These are phyloP conservation scores for Vitis cinerea DNA, from an alignment of 164 flowering plant species.

Conservation along the genomic window DNA sequence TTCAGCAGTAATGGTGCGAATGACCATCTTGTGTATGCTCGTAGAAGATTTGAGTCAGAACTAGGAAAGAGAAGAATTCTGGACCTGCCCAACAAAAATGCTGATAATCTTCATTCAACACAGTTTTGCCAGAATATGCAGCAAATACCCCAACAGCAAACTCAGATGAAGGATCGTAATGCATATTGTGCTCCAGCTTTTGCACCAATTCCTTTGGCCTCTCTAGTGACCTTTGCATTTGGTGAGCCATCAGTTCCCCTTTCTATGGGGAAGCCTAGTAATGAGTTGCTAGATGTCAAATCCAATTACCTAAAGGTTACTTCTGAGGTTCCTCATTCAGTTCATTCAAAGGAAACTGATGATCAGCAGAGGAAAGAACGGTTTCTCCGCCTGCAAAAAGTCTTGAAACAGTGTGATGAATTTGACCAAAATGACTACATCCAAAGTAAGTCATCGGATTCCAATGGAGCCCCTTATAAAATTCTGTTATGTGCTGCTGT, in stretches of 20 bases:
- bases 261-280: conserved; percentile 1
- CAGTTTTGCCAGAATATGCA: neutral
- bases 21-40: neutral
- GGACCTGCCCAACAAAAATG: neutral
- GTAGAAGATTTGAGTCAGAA: neutral
- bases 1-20: neutral
- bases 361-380: conserved; percentile 14
- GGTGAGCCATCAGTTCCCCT: conserved; percentile 5
- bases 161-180: neutral
- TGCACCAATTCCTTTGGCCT: conserved; percentile 5
- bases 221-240: neutral
- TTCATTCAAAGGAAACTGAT: neutral
- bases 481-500: too few relatives aligned
- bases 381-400: conserved; percentile 7
- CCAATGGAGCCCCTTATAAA: neutral
- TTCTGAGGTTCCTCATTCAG: conserved; percentile 7
- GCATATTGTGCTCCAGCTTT: conserved; percentile 1
- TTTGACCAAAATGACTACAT: conserved; percentile 12
- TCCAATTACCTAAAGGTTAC: neutral
- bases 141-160: neutral
- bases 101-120: neutral
- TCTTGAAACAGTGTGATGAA: conserved; percentile 15
- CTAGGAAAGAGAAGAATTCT: conserved; percentile 5
- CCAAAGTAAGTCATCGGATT: conserved; percentile 11
- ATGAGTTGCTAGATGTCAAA: neutral